These are phyloP conservation scores for Colletotrichum gigasporum DNA, from an alignment of 2,329 filamentous ascomycete genomes.

Conservation along the genomic window DNA sequence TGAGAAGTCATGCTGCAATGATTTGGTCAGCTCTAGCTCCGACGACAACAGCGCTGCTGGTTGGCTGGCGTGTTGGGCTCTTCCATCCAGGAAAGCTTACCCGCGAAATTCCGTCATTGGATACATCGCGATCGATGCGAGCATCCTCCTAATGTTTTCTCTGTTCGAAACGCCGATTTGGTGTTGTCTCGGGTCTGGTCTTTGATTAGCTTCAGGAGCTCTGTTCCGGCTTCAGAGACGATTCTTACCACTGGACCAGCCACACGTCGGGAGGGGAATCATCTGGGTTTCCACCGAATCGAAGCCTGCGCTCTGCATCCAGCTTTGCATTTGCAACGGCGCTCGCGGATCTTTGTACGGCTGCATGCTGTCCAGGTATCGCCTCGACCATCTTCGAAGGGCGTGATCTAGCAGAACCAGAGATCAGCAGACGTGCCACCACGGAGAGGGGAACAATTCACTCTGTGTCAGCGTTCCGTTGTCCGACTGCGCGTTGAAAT, in stretches of 20 bases:
- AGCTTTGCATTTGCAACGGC: constrained; percentile 66
- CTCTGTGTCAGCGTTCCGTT: constrained; percentile 79
- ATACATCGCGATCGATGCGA: constrained; percentile 65
- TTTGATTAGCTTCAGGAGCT: neutral
- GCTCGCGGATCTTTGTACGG: constrained; percentile 73
- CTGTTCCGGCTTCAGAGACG: neutral
- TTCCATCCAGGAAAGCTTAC: constrained; percentile 44
- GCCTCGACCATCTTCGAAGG: constrained; percentile 73
- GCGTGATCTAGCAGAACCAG: constrained; percentile 61
- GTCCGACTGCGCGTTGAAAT: constrained; percentile 86
- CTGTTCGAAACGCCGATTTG: constrained; percentile 64
- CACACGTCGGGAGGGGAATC: constrained; percentile 74
- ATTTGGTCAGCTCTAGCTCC: constrained; percentile 35
- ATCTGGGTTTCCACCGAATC: constrained; percentile 72
- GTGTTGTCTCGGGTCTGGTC: constrained; percentile 57
- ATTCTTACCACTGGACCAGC: constrained; percentile 71
- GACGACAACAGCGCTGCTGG: too few relatives aligned
- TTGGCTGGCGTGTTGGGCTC: neutral
- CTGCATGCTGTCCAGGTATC: constrained; percentile 70
- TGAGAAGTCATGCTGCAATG: constrained; percentile 61
- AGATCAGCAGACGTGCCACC: constrained; percentile 27
- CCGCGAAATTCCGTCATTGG: constrained; percentile 61
- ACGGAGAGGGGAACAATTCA: constrained; percentile 39
- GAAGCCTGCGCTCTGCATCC: constrained; percentile 72
- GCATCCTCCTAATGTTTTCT: constrained; percentile 62